phyloP scores from a whole-genome alignment of 345 rosid genomes.

The Citrus medica region DNA sequence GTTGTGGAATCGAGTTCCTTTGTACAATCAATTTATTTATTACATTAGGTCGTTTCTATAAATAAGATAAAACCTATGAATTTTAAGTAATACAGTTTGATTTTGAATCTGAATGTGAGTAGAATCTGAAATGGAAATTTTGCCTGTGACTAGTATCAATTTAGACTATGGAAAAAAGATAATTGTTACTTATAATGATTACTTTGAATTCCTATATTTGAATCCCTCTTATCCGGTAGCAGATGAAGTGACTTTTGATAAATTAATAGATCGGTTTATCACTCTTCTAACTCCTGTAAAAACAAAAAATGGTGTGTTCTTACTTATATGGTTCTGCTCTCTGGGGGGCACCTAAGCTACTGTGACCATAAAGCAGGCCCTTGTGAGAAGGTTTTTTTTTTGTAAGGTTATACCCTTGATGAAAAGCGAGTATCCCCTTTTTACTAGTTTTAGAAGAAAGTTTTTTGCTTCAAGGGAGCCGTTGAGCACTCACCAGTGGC shows the following conservation, averaged over 20 bases:
- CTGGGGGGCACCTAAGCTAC: background rate
- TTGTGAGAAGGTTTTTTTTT: background rate
- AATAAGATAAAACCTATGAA: background rate
- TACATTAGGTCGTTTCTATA: background rate
- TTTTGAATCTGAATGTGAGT: background rate
- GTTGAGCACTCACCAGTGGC: slow-evolving; percentile 31
- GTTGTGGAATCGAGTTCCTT: background rate
- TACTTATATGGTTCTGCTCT: background rate
- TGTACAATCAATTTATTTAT: background rate
- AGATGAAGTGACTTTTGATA: background rate
- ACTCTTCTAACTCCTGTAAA: background rate
- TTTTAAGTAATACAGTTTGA: background rate
- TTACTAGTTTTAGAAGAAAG: background rate
- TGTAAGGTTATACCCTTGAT: background rate
- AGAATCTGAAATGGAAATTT: background rate
- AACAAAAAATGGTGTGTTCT: background rate
- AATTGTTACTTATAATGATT: background rate
- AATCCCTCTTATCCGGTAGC: background rate
- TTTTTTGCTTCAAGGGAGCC: background rate
- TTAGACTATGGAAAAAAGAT: background rate
- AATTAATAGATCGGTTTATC: background rate
- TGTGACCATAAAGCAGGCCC: background rate
- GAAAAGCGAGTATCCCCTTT: background rate
- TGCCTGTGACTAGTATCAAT: background rate
- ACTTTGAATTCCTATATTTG: background rate